A percentile compares a stretch with the other conserved stretches of the same genome.
Conservation (phyloP, 2,329 filamentous ascomycete species). For the Xylaria sp. region DNA sequence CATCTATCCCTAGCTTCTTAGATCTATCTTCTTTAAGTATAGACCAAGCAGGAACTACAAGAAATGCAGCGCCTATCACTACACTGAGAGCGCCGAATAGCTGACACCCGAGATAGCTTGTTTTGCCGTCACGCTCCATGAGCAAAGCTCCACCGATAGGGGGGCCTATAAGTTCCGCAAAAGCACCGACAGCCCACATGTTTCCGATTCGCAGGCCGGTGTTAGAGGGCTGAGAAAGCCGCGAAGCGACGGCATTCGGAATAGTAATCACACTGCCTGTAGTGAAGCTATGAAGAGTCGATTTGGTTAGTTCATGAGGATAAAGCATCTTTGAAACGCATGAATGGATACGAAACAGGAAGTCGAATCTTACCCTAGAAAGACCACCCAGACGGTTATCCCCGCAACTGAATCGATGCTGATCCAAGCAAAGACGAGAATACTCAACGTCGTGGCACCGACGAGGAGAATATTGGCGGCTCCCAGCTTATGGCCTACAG, state of each 20-base stretch:
- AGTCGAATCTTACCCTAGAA: background rate
- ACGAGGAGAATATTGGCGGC: background rate
- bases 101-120: background rate
- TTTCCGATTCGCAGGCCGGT: background rate
- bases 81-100: background rate
- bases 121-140: background rate
- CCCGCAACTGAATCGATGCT: background rate
- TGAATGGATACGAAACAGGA: background rate
- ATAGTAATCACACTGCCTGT: background rate
- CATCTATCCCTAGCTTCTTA: background rate
- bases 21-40: background rate
- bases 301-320: background rate
- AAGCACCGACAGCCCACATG: background rate
- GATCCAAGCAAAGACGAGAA: background rate
- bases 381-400: background rate
- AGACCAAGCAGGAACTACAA: background rate
- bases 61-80: background rate
- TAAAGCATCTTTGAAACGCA: background rate
- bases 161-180: background rate
- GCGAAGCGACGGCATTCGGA: background rate
- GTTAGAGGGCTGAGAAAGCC: background rate
- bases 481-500: background rate
- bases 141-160: background rate
- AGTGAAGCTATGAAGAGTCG: background rate
- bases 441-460: background rate